phyloP scores from a whole-genome alignment of 2,329 filamentous ascomycete species.

The Fusarium oligoseptatum region DNA sequence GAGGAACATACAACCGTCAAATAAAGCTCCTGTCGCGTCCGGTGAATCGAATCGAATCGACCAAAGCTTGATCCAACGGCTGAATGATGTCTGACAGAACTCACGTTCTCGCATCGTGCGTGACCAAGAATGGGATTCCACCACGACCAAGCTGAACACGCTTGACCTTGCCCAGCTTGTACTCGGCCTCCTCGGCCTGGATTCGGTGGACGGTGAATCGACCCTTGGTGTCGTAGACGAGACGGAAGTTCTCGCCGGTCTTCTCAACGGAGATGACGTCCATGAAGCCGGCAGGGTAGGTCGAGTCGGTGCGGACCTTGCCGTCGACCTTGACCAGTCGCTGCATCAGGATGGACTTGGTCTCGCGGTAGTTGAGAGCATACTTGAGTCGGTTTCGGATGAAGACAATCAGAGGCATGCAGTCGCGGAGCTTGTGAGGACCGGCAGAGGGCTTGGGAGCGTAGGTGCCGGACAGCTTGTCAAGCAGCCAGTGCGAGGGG shows the following conservation, averaged over 20 bases:
- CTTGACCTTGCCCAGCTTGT: constrained; percentile 99
- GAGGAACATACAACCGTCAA: constrained; percentile 68
- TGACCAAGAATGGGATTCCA: constrained; percentile 99
- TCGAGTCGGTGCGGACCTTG: constrained; percentile 99
- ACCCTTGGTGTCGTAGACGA: constrained; percentile 99
- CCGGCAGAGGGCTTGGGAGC: constrained; percentile 79
- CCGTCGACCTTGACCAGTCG: constrained; percentile 99
- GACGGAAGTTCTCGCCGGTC: constrained; percentile 99
- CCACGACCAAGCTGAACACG: constrained; percentile 98
- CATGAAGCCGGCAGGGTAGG: constrained; percentile 99
- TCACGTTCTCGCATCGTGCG: constrained; percentile 99
- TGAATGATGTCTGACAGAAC: constrained; percentile 98
- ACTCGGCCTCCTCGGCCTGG: constrained; percentile 97
- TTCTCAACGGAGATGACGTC: constrained; percentile 99
- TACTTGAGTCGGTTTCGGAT: constrained; percentile 98
- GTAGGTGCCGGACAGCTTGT: constrained; percentile 97
- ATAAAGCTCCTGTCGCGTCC: constrained; percentile 54
- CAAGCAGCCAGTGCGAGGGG: constrained; percentile 99
- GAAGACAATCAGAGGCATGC: constrained; percentile 99
- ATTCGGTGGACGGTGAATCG: constrained; percentile 99
- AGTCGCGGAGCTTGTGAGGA: constrained; percentile 99
- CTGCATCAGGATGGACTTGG: constrained; percentile 98
- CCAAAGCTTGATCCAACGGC: constrained; percentile 99
- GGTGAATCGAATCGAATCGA: constrained; percentile 67
- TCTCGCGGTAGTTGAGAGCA: constrained; percentile 98